Evolutionary conservation across 2,329 filamentous ascomycete genomes (phyloP).

Genomic region (Trichoderma breve): DNA sequence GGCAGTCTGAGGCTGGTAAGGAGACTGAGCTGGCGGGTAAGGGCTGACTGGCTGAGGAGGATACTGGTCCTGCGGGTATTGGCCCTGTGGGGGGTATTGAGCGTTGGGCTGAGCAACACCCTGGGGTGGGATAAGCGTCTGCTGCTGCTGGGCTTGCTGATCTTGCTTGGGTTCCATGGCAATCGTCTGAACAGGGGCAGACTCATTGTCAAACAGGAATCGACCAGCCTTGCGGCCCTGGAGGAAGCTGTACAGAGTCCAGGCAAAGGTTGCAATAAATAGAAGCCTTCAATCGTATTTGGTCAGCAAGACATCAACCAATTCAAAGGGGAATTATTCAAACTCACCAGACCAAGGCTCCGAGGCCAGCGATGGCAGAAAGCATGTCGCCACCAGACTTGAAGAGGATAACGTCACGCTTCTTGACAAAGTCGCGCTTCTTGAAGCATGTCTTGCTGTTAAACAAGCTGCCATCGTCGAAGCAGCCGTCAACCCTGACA

Average conservation of each 20-base stretch:
- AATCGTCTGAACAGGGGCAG: conserved; percentile 27
- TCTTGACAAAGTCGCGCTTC: conserved; percentile 30
- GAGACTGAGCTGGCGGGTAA: conserved; percentile 28
- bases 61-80: conserved; percentile 28
- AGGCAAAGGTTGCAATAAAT: conserved; percentile 39
- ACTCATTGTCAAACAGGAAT: conserved; percentile 28
- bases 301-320: not conserved
- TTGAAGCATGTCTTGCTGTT: conserved; percentile 39
- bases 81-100: conserved; percentile 23
- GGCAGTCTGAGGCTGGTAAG: conserved; percentile 31
- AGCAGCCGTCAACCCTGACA: conserved; percentile 33
- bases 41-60: conserved; percentile 21
- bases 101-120: conserved; percentile 10
- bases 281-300: conserved; percentile 33
- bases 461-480: conserved; percentile 40
- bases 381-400: conserved; percentile 37
- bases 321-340: rapidly evolving
- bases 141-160: conserved; percentile 26
- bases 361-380: conserved; percentile 43
- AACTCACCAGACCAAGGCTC: conserved; percentile 43
- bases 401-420: conserved; percentile 36
- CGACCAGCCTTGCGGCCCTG: conserved; percentile 39
- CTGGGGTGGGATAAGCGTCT: conserved; percentile 23
- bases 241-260: conserved; percentile 37
- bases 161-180: conserved; percentile 37